Evolutionary conservation across 1,284 basidiomycete genomes (phyloP).

Genomic region (Ceratobasidium sp.): DNA sequence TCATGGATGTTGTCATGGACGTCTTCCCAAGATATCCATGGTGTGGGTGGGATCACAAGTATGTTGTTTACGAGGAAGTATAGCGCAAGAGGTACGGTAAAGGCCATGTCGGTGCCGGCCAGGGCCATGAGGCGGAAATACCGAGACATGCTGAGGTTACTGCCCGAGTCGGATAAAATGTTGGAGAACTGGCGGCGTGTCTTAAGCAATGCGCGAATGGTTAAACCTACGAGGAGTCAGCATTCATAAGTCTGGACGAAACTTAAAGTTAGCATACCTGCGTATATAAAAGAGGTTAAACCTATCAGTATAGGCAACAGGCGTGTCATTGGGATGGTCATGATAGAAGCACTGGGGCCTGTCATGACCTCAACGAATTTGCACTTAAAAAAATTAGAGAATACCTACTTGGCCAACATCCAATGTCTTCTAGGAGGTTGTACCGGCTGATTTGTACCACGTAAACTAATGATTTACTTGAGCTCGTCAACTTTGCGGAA

Average conservation of each 20-base stretch:
- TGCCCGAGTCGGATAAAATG: constrained; percentile 18
- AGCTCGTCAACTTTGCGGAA: not conserved
- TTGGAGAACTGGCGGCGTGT: constrained; percentile 40
- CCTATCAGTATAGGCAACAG: constrained; percentile 23
- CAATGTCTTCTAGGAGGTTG: constrained; percentile 48
- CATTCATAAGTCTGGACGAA: not conserved
- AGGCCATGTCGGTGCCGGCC: constrained; percentile 4
- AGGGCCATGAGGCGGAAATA: constrained; percentile 44
- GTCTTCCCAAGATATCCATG: constrained; percentile 68
- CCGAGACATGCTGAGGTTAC: constrained; percentile 20
- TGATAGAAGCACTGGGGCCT: constrained; percentile 8
- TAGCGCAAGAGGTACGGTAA: constrained; percentile 13
- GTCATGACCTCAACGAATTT: not conserved
- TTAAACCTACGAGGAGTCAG: constrained; percentile 13
- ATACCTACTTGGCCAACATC: constrained; percentile 44
- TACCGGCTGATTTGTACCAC: constrained; percentile 46
- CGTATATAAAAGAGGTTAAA: constrained; percentile 14
- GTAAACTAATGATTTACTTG: constrained; percentile 46
- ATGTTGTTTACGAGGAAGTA: constrained; percentile 49
- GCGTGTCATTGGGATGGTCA: not conserved
- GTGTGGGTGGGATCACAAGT: constrained; percentile 52
- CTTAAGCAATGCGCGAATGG: constrained; percentile 43
- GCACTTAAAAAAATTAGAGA: not conserved
- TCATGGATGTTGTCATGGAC: constrained; percentile 65
- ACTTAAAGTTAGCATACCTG: not conserved